These are phyloP conservation scores for Solanum peruvianum DNA, from an alignment of 257 asterid genomes.

Conservation along the genomic window DNA sequence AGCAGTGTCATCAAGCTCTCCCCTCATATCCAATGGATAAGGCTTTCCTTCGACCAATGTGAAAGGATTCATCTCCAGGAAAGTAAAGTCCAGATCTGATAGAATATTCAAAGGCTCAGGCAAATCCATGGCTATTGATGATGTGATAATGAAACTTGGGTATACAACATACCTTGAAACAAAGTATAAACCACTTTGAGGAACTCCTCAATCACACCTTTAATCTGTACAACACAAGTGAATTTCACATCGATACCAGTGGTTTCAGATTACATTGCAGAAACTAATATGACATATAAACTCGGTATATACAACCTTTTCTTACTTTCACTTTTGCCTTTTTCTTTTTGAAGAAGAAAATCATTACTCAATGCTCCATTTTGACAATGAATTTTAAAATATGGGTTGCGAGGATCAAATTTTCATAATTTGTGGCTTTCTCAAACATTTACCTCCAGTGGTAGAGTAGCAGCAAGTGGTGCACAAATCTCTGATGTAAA, in stretches of 20 bases:
- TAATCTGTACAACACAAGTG: conserved; percentile 34
- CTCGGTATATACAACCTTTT: not conserved
- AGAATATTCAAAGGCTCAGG: not conserved
- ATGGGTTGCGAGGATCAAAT: not conserved
- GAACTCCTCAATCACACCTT: conserved; percentile 71
- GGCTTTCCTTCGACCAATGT: conserved; percentile 87
- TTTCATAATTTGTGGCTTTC: not conserved
- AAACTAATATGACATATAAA: not conserved
- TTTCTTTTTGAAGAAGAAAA: not conserved
- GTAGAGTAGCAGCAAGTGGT: conserved; percentile 85
- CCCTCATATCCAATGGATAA: conserved; percentile 93
- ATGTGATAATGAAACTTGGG: not conserved
- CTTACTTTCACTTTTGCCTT: not conserved
- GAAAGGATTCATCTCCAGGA: conserved; percentile 98
- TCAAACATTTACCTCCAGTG: conserved; percentile 58
- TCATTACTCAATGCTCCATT: not conserved
- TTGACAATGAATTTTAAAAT: not conserved
- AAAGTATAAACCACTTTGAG: conserved; percentile 45
- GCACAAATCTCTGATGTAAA: conserved; percentile 70
- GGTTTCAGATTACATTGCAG: not conserved
- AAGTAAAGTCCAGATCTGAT: conserved; percentile 87
- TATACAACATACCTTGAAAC: conserved; percentile 37
- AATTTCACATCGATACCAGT: not conserved
- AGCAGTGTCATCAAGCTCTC: conserved; percentile 97
- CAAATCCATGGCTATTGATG: not conserved